phyloP scores from a whole-genome alignment of 2,329 filamentous ascomycete species.

The Aspergillus sp. region DNA sequence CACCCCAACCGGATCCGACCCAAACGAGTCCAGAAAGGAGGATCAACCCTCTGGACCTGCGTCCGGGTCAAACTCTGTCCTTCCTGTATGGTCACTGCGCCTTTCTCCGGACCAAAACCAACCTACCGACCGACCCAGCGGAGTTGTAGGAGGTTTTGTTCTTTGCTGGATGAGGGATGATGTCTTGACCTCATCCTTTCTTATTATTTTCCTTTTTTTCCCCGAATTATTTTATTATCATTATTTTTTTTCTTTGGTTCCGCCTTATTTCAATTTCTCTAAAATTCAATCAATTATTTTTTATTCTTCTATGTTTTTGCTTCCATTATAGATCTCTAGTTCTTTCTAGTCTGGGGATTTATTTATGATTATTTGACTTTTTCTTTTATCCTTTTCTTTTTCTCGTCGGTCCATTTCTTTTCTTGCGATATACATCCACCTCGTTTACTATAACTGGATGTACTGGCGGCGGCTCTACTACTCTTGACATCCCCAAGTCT shows the following conservation, averaged over 20 bases:
- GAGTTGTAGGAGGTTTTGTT: conserved; percentile 23
- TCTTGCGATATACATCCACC: conserved; percentile 15
- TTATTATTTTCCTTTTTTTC: conserved; percentile 15
- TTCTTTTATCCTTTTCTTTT: conserved; percentile 10
- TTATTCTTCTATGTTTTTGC: conserved; percentile 9
- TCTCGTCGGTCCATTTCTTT: conserved; percentile 12
- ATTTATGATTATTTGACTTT: conserved; percentile 10
- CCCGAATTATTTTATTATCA: conserved; percentile 5
- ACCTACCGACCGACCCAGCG: conserved; percentile 24
- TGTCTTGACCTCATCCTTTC: conserved; percentile 37
- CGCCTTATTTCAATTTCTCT: conserved; percentile 14
- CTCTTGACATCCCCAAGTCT: conserved; percentile 12
- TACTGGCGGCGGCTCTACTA: conserved; percentile 15
- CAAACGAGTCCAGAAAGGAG: conserved; percentile 36
- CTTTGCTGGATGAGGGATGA: conserved; percentile 30
- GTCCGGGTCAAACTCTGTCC: conserved; percentile 39
- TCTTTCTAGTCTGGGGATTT: conserved; percentile 8
- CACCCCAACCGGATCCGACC: conserved; percentile 31
- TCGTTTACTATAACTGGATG: conserved; percentile 19
- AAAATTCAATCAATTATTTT: conserved; percentile 20
- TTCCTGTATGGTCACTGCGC: conserved; percentile 25
- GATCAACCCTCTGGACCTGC: conserved; percentile 42
- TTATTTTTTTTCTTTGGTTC: conserved; percentile 10
- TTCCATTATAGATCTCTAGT: conserved; percentile 5
- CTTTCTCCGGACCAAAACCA: conserved; percentile 32